These are phyloP conservation scores for Sporisorium exsertum DNA, from an alignment of 1,284 basidiomycete genomes.

Conservation along the genomic window DNA sequence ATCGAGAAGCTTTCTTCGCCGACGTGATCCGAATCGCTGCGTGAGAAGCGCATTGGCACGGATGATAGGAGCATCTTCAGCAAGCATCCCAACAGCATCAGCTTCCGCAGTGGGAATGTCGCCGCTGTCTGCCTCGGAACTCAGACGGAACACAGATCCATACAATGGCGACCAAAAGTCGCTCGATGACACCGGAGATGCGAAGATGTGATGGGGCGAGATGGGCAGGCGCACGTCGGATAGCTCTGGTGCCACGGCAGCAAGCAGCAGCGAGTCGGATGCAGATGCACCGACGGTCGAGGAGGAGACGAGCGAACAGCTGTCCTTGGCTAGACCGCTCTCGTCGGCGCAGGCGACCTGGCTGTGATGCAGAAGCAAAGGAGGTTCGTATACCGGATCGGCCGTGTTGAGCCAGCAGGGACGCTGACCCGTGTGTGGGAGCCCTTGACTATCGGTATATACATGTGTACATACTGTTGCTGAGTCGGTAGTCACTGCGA, in stretches of 20 bases:
- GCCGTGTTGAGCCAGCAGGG: slow-evolving; percentile 29
- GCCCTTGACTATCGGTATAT: slow-evolving; percentile 10
- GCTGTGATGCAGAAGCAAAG: slow-evolving; percentile 22
- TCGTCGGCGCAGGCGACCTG: slow-evolving; percentile 19
- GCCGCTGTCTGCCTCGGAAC: neutral
- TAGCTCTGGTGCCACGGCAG: slow-evolving; percentile 8
- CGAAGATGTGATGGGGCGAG: slow-evolving; percentile 30
- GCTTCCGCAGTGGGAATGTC: neutral
- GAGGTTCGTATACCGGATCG: slow-evolving; percentile 17
- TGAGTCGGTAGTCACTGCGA: neutral
- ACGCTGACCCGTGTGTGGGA: slow-evolving; percentile 14
- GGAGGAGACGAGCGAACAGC: neutral
- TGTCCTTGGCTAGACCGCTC: neutral
- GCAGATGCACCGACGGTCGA: neutral
- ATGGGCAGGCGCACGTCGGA: slow-evolving; percentile 25
- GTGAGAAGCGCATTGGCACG: slow-evolving; percentile 21
- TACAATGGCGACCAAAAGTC: slow-evolving; percentile 43
- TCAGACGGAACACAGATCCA: slow-evolving; percentile 25
- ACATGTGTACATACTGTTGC: slow-evolving; percentile 5
- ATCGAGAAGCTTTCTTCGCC: slow-evolving; percentile 27
- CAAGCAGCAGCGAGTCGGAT: slow-evolving; percentile 6
- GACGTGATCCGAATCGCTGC: slow-evolving; percentile 9
- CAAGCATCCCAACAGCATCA: neutral
- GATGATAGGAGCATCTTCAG: neutral
- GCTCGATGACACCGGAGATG: slow-evolving; percentile 17